phyloP scores from a whole-genome alignment of 768 basidiomycete genomes.

The Rubroboletus pulcherrimus region DNA sequence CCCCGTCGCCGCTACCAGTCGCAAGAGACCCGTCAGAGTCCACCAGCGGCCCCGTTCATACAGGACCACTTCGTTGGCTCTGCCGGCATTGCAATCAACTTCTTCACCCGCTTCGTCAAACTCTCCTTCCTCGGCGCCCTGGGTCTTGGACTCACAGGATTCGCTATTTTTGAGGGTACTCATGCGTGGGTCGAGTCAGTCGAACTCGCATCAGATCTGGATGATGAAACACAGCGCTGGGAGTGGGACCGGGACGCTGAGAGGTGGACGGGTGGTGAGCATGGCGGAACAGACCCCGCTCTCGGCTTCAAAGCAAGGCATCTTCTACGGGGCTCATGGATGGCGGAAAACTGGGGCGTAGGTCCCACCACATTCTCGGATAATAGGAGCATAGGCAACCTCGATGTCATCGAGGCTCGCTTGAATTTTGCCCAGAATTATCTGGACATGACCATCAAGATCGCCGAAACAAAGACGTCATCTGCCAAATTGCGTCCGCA shows the following conservation, averaged over 20 bases:
- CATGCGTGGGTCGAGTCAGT: conserved; percentile 66
- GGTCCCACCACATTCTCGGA: conserved; percentile 39
- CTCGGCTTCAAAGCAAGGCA: conserved; percentile 60
- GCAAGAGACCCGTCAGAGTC: conserved; percentile 7
- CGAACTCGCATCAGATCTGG: conserved; percentile 42
- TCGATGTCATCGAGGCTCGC: conserved; percentile 51
- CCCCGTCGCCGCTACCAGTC: conserved; percentile 17
- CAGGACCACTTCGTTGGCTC: conserved; percentile 35
- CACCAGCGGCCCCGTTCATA: conserved; percentile 12
- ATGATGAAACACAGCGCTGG: conserved; percentile 55
- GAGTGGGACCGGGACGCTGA: conserved; percentile 66
- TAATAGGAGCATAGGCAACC: conserved; percentile 33
- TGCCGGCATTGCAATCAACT: conserved; percentile 38
- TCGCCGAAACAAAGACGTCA: conserved; percentile 39
- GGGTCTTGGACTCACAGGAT: conserved; percentile 41
- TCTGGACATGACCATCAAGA: conserved; percentile 45
- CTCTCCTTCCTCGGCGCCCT: conserved; percentile 45
- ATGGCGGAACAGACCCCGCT: conserved; percentile 70
- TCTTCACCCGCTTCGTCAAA: conserved; percentile 47
- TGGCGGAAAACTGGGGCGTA: conserved; percentile 62
- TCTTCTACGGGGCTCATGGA: conserved; percentile 67
- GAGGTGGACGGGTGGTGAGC: conserved; percentile 55
- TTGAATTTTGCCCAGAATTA: conserved; percentile 53
- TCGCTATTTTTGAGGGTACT: conserved; percentile 48
- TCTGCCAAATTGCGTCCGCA: conserved; percentile 43